Conservation (phyloP, 2,329 filamentous ascomycete genomes). For the Eutypella sp. region DNA sequence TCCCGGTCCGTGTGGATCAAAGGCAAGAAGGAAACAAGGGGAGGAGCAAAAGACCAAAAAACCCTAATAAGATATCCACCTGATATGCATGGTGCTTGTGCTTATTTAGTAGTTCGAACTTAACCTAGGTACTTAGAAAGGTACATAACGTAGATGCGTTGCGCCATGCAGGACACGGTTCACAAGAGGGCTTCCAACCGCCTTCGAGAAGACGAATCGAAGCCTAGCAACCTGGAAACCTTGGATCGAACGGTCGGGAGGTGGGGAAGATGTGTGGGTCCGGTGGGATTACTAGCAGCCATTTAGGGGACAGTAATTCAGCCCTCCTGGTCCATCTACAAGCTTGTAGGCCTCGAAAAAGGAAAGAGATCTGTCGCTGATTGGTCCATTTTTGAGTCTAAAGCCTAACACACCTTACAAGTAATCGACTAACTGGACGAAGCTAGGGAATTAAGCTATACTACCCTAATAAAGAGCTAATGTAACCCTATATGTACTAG, state of each 20-base stretch:
- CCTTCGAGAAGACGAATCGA: slow-evolving; percentile 1
- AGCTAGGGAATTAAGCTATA: too few relatives aligned
- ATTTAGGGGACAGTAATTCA: background rate
- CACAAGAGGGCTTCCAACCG: background rate
- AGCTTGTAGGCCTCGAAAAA: too few relatives aligned
- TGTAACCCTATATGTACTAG: too few relatives aligned
- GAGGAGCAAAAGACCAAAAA: too few relatives aligned
- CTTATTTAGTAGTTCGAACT: too few relatives aligned
- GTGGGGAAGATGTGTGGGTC: background rate
- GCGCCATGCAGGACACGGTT: background rate
- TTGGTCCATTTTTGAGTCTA: too few relatives aligned
- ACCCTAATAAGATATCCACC: background rate
- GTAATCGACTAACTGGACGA: too few relatives aligned
- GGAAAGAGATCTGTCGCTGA: too few relatives aligned
- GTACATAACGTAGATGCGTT: too few relatives aligned
- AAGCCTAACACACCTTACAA: too few relatives aligned
- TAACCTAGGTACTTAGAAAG: too few relatives aligned
- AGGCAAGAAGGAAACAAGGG: background rate
- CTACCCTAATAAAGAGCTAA: too few relatives aligned
- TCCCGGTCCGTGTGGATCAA: background rate
- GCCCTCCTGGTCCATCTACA: background rate
- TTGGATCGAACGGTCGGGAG: background rate
- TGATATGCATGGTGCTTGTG: background rate
- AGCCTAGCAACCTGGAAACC: background rate
- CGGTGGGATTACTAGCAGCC: background rate